Base-by-base conservation (phyloP, 2,329 filamentous ascomycete genomes). In the Trichoderma polysporum region DNA sequence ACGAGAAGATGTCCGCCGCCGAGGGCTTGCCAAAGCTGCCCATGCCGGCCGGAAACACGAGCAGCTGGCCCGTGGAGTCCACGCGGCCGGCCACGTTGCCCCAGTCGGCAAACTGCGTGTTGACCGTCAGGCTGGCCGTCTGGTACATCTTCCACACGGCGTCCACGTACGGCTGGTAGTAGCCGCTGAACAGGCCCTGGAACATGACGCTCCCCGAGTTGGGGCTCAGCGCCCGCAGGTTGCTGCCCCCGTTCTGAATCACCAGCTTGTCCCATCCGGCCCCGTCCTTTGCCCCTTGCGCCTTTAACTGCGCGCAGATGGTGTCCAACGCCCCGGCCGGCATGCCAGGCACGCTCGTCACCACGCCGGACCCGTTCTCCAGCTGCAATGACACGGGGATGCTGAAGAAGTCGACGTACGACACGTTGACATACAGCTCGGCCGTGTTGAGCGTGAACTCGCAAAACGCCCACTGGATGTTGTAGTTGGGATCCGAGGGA, bases 321-420 rank as follows among this genome's bases (percentile, higher is more conserved):
- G 71, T 74, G 56, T 80, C 75, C 47, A 87, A 78, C 8, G 82
- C 85, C 66, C 80, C 77, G 39, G 76, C 61, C 2, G 81, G 80
- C 69, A 87, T 76, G 27, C 86, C 86, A n/a, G 76, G 74, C 10
- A 87, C 85, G 17, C 74, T 77, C 69, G 82, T 81, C 19, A 79
- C 74, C 12, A 71, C 69, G 52, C 84, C 85, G 52, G 77, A 75
- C 22, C 79, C 79, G 68, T 82, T 84, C 64, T 78, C 77, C 53
- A 90, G 82, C 68, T 77, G 75, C 69, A 90, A 81, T 1, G 85
- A 83, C 60, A 90, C 83, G n/a, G 90, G 88, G 71, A 90, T 75
- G 71, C 81, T 81, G 69, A 93, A 85, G 77, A 94, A 94, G 79
- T 94, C 91, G 62, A 94, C 91, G 75, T 90, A 90, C 69, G 84